Evolutionary conservation across 257 asterid species (phyloP).

Genomic region (Solanum okadae): DNA sequence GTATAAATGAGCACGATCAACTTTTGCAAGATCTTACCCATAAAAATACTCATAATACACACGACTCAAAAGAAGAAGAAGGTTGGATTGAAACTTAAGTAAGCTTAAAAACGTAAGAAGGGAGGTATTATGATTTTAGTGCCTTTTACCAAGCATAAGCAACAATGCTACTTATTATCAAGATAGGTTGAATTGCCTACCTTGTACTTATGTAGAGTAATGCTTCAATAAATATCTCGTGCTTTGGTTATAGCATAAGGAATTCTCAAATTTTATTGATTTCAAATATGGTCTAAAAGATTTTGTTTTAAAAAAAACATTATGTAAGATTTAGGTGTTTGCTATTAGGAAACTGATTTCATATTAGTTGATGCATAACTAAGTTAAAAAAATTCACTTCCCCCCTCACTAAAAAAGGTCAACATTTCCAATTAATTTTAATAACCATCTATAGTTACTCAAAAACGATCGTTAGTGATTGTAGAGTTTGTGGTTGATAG

Average conservation of each 20-base stretch:
- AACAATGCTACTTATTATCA: background rate
- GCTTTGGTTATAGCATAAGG: background rate
- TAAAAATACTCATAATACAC: too few relatives aligned
- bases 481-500: too few relatives aligned
- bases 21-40: background rate
- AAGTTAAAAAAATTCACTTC: too few relatives aligned
- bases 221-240: background rate
- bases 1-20: background rate
- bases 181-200: background rate
- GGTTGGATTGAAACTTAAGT: background rate
- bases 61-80: background rate
- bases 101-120: background rate
- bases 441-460: too few relatives aligned
- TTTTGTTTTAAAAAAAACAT: too few relatives aligned
- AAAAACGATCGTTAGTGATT: too few relatives aligned
- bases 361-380: too few relatives aligned
- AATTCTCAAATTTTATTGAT: background rate
- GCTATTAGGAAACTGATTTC: too few relatives aligned
- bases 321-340: too few relatives aligned
- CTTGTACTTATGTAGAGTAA: background rate
- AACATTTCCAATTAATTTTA: too few relatives aligned
- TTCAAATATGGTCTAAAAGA: too few relatives aligned
- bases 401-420: too few relatives aligned
- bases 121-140: background rate
- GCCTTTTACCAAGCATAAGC: background rate